Base-by-base conservation (phyloP, 2,329 filamentous ascomycete species). In the Zymoseptoria ardabiliae region DNA sequence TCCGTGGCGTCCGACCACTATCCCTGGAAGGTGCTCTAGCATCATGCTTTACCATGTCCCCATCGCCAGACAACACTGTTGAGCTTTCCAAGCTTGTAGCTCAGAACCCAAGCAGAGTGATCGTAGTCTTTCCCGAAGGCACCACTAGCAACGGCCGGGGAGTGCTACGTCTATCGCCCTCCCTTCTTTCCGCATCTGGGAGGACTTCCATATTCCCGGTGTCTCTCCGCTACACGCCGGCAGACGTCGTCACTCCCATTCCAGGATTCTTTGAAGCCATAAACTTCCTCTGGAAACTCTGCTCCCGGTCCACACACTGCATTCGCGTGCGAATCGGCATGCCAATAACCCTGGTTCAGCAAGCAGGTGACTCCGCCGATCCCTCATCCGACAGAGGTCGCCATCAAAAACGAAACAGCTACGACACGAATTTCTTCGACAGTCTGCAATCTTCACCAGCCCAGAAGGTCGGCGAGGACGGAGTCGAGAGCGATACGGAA, bases 131-230 rank as follows among this genome's bases (percentile, higher is more conserved):
- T 73, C 93, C 94, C 11, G 94, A 99, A 76, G 93, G 89, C 75
- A 94, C 89, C 4, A 96, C 94, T 0, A 96, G 91, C 51, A 99
- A 99, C 71, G 93, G 93, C 63, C 87, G 90, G 66, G 94, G 88
- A 4, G 92, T 97, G 63, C 76, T 99, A 11, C 89, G 91, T 1
- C 84, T 96, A 58, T 90, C 88, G 61, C 90, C 89, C 0, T 87
- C 86, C 55, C 80, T 99, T 1, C 78, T 94, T 2, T 82, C 85
- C 17, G 84, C 84, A 0, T 84, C 87, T 0, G 73, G 83, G 5
- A 79, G 82, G 57, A 86, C 86, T 8, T 88, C 87, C 70, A 90
- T 99, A 66, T 97, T 95, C 76, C 92, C 94, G 1, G 82, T 99
- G 61, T 96, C 88, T 73, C 79, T 99, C 63, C 86, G 92, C 56